Conservation (phyloP, 371 early-diverging fungal genomes). For the Apophysomyces elegans region DNA sequence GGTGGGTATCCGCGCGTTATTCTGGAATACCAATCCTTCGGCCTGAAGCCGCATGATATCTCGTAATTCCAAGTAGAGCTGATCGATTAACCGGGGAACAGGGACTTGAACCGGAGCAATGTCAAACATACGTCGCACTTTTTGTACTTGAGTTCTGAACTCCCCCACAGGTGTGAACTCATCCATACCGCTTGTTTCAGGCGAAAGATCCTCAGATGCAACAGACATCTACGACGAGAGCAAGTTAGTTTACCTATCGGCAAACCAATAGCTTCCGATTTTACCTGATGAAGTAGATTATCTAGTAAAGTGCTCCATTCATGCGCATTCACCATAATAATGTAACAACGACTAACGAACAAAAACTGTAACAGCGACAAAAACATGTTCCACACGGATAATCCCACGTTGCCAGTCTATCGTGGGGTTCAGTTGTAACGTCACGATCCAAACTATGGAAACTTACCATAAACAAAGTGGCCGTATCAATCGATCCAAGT, state of each 20-base stretch:
- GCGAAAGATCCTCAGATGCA: slow-evolving; percentile 2
- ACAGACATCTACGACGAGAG: background rate
- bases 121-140: slow-evolving; percentile 48
- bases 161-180: slow-evolving; percentile 22
- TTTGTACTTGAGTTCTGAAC: slow-evolving; percentile 30
- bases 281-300: slow-evolving; percentile 41
- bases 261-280: background rate
- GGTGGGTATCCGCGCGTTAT: background rate
- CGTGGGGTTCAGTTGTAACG: background rate
- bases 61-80: slow-evolving; percentile 46
- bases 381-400: slow-evolving; percentile 53
- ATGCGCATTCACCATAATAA: slow-evolving; percentile 43
- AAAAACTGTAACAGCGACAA: slow-evolving; percentile 51
- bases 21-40: slow-evolving; percentile 31
- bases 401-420: slow-evolving; percentile 41
- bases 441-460: background rate
- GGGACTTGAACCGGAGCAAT: slow-evolving; percentile 50
- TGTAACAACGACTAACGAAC: slow-evolving; percentile 41
- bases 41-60: slow-evolving; percentile 55
- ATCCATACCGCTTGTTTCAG: slow-evolving; percentile 18
- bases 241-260: background rate
- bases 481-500: slow-evolving; percentile 33
- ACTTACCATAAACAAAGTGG: slow-evolving; percentile 34
- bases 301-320: slow-evolving; percentile 53
- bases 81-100: slow-evolving; percentile 39